phyloP scores from a whole-genome alignment of 306 rosid genomes.

The Fragaria iinumae region DNA sequence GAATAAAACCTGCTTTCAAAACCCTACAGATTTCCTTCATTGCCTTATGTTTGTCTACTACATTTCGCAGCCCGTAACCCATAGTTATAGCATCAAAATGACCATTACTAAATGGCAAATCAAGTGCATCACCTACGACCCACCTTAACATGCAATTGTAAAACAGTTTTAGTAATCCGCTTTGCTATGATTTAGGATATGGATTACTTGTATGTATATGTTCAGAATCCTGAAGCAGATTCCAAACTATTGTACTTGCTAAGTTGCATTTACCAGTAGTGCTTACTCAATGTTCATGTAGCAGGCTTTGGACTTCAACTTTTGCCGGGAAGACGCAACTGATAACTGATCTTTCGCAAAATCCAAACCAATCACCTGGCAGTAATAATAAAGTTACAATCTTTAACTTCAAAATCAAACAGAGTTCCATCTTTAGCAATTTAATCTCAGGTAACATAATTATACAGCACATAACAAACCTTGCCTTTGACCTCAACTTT shows the following conservation, averaged over 20 bases:
- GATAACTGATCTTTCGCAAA: constrained; percentile 60
- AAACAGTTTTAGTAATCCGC: not conserved
- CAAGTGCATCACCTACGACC: constrained; percentile 92
- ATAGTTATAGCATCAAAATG: constrained; percentile 79
- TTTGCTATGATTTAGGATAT: constrained; percentile 4
- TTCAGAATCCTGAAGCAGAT: not conserved
- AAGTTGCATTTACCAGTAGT: constrained; percentile 23
- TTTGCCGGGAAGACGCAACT: constrained; percentile 60
- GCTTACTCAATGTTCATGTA: constrained; percentile 72
- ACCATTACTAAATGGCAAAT: constrained; percentile 70
- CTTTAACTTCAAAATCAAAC: not conserved
- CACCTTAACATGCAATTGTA: constrained; percentile 54
- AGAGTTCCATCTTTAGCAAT: not conserved
- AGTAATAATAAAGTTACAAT: constrained; percentile 5
- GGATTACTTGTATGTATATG: not conserved
- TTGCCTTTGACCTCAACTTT: constrained; percentile 65
- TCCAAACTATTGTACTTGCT: not conserved
- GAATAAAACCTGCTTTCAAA: constrained; percentile 56
- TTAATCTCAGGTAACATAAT: not conserved
- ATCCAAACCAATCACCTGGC: constrained; percentile 72
- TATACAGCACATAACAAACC: constrained; percentile 16
- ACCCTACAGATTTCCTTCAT: constrained; percentile 71
- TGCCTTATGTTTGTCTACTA: constrained; percentile 64
- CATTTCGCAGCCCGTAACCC: constrained; percentile 91
- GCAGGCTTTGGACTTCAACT: constrained; percentile 36